Percentiles rank a stretch among this genome's conserved stretches.
phyloP scores from a whole-genome alignment of 106 monocot species.

The Apostasia ramifera region DNA sequence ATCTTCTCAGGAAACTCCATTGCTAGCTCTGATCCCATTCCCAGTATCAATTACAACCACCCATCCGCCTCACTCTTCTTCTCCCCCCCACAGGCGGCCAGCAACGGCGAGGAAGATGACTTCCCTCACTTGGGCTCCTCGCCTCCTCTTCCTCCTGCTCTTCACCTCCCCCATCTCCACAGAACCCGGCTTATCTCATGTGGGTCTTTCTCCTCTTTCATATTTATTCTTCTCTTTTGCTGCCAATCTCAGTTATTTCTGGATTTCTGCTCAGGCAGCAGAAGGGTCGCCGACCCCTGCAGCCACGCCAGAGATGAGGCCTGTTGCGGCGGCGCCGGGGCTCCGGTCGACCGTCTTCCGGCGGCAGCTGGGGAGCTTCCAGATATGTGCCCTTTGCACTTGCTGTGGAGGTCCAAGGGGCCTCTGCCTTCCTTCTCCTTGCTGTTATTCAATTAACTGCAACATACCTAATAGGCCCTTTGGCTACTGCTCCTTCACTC shows the following conservation, averaged over 20 bases:
- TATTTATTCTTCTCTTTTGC: neutral
- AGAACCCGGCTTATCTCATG: neutral
- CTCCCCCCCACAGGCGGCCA: neutral
- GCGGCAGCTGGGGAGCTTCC: conserved; percentile 62
- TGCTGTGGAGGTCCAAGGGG: conserved; percentile 83
- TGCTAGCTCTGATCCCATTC: neutral
- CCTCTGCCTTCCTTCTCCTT: conserved; percentile 82
- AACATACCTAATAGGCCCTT: conserved; percentile 96
- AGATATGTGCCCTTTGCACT: conserved; percentile 85
- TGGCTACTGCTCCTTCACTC: conserved; percentile 89
- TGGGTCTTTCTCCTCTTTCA: conserved; percentile 3
- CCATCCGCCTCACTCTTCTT: neutral
- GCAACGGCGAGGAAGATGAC: neutral
- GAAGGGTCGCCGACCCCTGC: neutral
- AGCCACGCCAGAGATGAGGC: conserved; percentile 1
- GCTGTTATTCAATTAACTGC: conserved; percentile 98
- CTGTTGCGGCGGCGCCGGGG: neutral
- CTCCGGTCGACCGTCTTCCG: conserved; percentile 5
- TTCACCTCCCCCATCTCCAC: conserved; percentile 1
- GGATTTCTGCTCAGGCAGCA: conserved; percentile 1
- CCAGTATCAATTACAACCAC: neutral
- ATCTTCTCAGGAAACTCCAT: neutral
- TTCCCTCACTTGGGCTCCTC: neutral
- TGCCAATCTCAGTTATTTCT: neutral
- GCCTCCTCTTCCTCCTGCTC: conserved; percentile 5